phyloP scores from a whole-genome alignment of 768 basidiomycete species.

The Lactarius akahatsu region DNA sequence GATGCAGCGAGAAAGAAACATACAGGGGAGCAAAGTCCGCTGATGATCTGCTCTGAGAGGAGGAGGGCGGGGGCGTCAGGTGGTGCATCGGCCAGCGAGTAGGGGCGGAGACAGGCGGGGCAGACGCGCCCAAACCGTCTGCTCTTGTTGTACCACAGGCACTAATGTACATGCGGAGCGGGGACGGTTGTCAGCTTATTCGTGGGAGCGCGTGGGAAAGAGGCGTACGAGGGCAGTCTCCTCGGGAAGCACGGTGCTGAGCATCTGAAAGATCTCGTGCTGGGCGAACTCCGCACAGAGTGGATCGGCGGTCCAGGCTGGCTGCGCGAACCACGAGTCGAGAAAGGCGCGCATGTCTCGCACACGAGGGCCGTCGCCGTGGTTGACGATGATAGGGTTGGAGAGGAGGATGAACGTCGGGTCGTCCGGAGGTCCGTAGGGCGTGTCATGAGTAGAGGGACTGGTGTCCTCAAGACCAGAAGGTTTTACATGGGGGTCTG shows the following conservation, averaged over 20 bases:
- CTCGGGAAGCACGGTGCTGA: constrained; percentile 64
- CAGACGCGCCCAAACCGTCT: constrained; percentile 68
- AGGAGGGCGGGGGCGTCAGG: constrained; percentile 51
- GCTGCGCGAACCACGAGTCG: constrained; percentile 62
- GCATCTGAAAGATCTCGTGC: constrained; percentile 72
- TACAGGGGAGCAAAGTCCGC: constrained; percentile 74
- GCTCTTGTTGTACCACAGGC: constrained; percentile 83
- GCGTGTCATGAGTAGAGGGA: neutral
- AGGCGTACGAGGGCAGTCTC: constrained; percentile 65
- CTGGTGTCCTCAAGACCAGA: neutral
- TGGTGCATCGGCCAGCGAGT: constrained; percentile 64
- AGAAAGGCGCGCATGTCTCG: constrained; percentile 66
- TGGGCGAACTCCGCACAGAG: constrained; percentile 77
- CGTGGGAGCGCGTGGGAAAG: neutral
- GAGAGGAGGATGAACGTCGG: constrained; percentile 30
- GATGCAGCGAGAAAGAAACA: constrained; percentile 75
- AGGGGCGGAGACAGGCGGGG: constrained; percentile 73
- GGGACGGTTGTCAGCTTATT: neutral
- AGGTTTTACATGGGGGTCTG: constrained; percentile 1
- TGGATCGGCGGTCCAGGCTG: constrained; percentile 60
- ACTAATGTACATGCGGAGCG: constrained; percentile 38
- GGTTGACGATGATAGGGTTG: constrained; percentile 68
- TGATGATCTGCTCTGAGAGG: constrained; percentile 63
- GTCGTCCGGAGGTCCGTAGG: constrained; percentile 20
- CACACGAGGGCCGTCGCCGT: constrained; percentile 78